These are phyloP conservation scores for Ophiostoma tasmaniense DNA, from an alignment of 2,329 filamentous ascomycete genomes.

Conservation along the genomic window DNA sequence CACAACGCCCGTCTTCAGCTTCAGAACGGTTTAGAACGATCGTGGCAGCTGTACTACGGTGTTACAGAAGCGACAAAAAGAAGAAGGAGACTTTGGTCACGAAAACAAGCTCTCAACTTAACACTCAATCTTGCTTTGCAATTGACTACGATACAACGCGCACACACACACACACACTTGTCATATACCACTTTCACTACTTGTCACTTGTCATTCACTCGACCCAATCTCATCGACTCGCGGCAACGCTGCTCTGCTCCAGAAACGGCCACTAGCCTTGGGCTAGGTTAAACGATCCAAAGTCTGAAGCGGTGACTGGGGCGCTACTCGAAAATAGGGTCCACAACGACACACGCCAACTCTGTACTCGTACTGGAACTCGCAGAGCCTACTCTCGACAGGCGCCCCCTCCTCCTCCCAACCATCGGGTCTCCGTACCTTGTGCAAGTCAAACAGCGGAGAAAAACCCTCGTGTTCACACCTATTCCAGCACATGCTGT, in stretches of 20 bases:
- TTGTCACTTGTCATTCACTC: slow-evolving; percentile 1
- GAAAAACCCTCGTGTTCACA: slow-evolving; percentile 7
- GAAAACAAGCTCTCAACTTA: neutral
- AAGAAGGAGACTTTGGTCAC: neutral
- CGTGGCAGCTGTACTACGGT: neutral
- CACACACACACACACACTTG: neutral
- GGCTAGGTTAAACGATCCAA: slow-evolving; percentile 5
- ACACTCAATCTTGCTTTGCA: neutral
- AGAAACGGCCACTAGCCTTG: slow-evolving; percentile 8
- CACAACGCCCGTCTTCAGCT: neutral
- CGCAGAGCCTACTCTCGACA: slow-evolving; percentile 3
- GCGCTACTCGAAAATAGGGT: slow-evolving; percentile 7
- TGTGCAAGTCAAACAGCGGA: slow-evolving; percentile 10
- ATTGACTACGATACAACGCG: too few species aligned
- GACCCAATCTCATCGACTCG: neutral
- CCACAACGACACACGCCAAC: slow-evolving; percentile 5
- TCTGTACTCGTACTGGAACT: neutral
- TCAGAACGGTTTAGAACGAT: neutral
- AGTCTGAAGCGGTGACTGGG: slow-evolving; percentile 9
- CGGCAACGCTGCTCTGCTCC: slow-evolving; percentile 4
- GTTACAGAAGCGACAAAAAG: neutral
- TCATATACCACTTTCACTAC: neutral
- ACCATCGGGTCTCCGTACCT: slow-evolving; percentile 4
- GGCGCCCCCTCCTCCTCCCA: slow-evolving; percentile 5
- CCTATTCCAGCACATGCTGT: slow-evolving; percentile 10